A percentile compares a stretch with the other conserved stretches of the same genome.
Conservation (phyloP, 176 grass and related monocot species). For the Cymbopogon citratus region DNA sequence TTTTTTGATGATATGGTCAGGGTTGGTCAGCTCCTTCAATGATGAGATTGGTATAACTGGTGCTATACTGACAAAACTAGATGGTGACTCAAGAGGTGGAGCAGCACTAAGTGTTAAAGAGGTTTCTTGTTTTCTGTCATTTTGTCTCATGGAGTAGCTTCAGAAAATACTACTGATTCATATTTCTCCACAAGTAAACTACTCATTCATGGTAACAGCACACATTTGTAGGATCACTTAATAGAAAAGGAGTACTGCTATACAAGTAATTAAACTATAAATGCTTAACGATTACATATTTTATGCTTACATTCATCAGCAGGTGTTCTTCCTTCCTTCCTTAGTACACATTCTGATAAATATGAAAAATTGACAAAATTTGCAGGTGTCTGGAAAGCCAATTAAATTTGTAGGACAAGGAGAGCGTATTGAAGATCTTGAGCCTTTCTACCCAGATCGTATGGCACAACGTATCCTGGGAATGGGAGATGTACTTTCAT, state of each 20-base stretch:
- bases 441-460: constrained; percentile 93
- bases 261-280: not conserved
- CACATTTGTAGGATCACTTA: constrained; percentile 12
- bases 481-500: constrained; percentile 98
- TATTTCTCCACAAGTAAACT: not conserved
- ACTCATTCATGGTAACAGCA: constrained; percentile 2
- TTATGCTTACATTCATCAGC: not conserved
- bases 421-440: constrained; percentile 81
- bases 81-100: constrained; percentile 96
- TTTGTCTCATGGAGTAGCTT: constrained; percentile 1
- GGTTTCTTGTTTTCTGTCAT: constrained; percentile 25
- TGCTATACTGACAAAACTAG: constrained; percentile 91
- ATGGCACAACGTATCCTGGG: constrained; percentile 88
- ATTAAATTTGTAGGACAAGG: constrained; percentile 90
- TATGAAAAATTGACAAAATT: not conserved
- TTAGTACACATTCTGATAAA: not conserved
- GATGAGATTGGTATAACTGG: constrained; percentile 95
- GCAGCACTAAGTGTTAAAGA: constrained; percentile 98
- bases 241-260: not conserved
- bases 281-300: not conserved
- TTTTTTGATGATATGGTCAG: constrained; percentile 41
- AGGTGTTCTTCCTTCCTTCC: not conserved
- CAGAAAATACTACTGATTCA: not conserved
- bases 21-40: constrained; percentile 94
- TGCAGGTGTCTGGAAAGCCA: constrained; percentile 91